Base-by-base conservation (phyloP, 2,329 filamentous ascomycete species). In the Aureobasidium subglaciale region DNA sequence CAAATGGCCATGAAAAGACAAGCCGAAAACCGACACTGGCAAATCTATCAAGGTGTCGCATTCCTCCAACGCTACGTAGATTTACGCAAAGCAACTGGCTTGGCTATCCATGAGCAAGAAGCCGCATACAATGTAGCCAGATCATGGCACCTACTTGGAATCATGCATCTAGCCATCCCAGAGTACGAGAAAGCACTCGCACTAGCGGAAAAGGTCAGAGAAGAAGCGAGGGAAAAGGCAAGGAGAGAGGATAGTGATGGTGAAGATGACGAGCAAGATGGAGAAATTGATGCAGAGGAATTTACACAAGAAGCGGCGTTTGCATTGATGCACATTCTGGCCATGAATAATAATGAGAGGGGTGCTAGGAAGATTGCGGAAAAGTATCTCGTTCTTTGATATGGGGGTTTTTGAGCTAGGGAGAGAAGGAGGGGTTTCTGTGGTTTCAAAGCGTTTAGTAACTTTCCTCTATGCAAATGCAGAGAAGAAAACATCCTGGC, bases 1-100 rank as follows among this genome's bases (percentile, higher is more conserved):
- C 89, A 96, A 68, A 87, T 93, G 67, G 86, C 87, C 0, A 80
- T 96, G 65, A 96, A 97, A 69, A 82, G 92, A 2, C 89, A 95
- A 69, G 85, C 87, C 0, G 89, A 92, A 45, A 97, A 97, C 67
- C 78, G 93, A 1, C 92, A 97, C 67, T 92, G 88, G 65, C 82
- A 90, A 37, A 83, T 96, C 38, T 78, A 89, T 60, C 91, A 97
- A 68, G 93, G 90, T 0, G 79, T 96, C 49, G 77, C 85, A 0
- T 96, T 96, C 64, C 72, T 97, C 56, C 82, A 85, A 56, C 76
- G 82, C 32, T 95, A 95, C 70, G 85, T 87, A 61, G 76, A 82
- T 2, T 67, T 82, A 24, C 78, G 87, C 24, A 73, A 72, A 3
- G 22, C n/a, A 1, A 54, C 11, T 7, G 50, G 50, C 8, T 62